Evolutionary conservation across 331 rosid genomes (phyloP).

Genomic region (Quercus tomentella): DNA sequence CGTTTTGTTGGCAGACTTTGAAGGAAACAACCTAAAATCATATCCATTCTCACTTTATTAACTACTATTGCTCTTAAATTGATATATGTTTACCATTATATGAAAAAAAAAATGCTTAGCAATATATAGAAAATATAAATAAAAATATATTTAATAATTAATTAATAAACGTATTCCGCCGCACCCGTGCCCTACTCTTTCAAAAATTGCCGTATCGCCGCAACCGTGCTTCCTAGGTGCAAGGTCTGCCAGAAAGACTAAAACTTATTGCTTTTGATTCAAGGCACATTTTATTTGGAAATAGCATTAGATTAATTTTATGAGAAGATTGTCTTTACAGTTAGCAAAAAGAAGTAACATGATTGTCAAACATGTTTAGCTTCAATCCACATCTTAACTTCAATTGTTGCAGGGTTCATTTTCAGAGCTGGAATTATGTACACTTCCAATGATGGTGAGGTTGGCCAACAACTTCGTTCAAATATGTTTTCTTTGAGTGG

Average conservation of each 20-base stretch:
- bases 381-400: constrained; percentile 48
- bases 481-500: constrained; percentile 87
- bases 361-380: constrained; percentile 7
- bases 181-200: too few relatives aligned
- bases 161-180: too few relatives aligned
- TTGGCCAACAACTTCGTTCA: constrained; percentile 50
- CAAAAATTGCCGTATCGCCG: too few relatives aligned
- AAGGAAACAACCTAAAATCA: too few relatives aligned
- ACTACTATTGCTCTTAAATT: too few relatives aligned
- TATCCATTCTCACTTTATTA: too few relatives aligned
- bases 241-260: not conserved
- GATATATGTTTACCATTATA: too few relatives aligned
- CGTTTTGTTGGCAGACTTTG: too few relatives aligned
- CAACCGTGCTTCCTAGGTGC: not conserved
- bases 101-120: too few relatives aligned
- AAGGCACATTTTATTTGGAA: not conserved
- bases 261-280: not conserved
- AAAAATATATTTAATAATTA: too few relatives aligned
- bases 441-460: constrained; percentile 41
- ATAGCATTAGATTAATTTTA: not conserved
- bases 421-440: constrained; percentile 99
- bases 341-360: not conserved
- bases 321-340: not conserved
- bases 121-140: too few relatives aligned
- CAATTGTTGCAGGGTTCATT: constrained; percentile 60